Conservation (phyloP, 225 moss, liverwort and hornwort genomes). For the Straminergon stramineum region DNA sequence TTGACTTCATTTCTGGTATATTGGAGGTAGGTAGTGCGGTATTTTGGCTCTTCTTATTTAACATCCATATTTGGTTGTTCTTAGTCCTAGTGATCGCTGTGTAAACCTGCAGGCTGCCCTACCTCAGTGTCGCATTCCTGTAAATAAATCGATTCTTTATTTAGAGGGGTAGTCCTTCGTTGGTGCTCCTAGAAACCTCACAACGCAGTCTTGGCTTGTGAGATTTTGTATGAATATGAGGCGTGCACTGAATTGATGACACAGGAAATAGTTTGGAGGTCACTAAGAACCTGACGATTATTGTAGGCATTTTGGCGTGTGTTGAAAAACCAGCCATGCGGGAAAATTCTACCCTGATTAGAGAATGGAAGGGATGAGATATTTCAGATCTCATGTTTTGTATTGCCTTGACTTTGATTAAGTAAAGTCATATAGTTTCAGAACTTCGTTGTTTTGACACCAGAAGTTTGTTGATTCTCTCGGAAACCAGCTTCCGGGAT, state of each 20-base stretch:
- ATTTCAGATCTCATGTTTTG: background rate
- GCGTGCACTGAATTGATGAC: background rate
- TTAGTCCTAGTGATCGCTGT: background rate
- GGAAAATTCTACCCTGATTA: background rate
- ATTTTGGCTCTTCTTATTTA: background rate
- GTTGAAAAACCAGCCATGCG: background rate
- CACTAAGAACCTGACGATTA: background rate
- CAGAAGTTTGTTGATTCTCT: background rate
- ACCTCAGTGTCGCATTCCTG: conserved; percentile 6
- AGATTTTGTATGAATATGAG: conserved; percentile 16
- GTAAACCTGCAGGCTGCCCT: background rate
- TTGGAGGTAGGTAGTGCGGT: conserved; percentile 6
- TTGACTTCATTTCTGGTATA: background rate
- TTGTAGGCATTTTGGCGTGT: conserved; percentile 4
- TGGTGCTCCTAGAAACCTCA: background rate
- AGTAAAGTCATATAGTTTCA: background rate
- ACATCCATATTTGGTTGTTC: background rate
- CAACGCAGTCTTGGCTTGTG: conserved; percentile 1
- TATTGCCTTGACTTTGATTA: background rate
- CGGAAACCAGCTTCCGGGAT: background rate
- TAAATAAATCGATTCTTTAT: conserved; percentile 15
- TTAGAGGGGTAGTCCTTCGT: background rate
- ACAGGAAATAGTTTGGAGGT: background rate
- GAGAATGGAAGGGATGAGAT: background rate
- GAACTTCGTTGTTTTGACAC: background rate